Evolutionary conservation across 768 basidiomycete genomes (phyloP).

Genomic region (Leccinellum albellum): DNA sequence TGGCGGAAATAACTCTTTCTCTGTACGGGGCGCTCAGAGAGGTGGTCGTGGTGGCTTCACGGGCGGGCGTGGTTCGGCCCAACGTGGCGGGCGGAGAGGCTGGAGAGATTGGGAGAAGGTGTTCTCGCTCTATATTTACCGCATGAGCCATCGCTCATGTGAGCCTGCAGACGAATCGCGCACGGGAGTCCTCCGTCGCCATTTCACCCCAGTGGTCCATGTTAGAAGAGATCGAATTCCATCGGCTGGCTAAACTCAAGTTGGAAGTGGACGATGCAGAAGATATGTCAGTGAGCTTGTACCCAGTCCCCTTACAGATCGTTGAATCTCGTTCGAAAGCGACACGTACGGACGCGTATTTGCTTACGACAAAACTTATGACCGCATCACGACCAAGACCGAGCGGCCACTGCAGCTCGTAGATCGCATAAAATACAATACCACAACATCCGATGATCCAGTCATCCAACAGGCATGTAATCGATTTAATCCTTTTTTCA

Average conservation of each 20-base stretch:
- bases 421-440: slow-evolving; percentile 95
- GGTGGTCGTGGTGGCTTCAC: slow-evolving; percentile 42
- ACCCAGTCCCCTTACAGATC: background rate
- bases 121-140: background rate
- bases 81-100: slow-evolving; percentile 51
- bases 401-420: slow-evolving; percentile 88
- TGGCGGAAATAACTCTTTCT: slow-evolving; percentile 34
- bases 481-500: background rate
- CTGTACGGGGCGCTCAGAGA: slow-evolving; percentile 42
- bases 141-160: background rate
- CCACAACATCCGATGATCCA: slow-evolving; percentile 96
- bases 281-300: slow-evolving; percentile 61
- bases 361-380: slow-evolving; percentile 91
- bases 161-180: slow-evolving; percentile 62
- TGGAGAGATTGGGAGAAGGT: slow-evolving; percentile 98
- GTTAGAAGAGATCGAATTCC: slow-evolving; percentile 96
- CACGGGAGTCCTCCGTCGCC: slow-evolving; percentile 88
- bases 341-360: slow-evolving; percentile 87
- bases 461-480: slow-evolving; percentile 79
- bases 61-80: slow-evolving; percentile 42
- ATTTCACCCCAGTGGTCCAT: slow-evolving; percentile 92
- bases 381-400: slow-evolving; percentile 91
- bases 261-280: slow-evolving; percentile 94
- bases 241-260: slow-evolving; percentile 83
- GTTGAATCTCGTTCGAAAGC: slow-evolving; percentile 37